These are phyloP conservation scores for Sclerotinia spermophila DNA, from an alignment of 2,329 filamentous ascomycete genomes.

Conservation along the genomic window DNA sequence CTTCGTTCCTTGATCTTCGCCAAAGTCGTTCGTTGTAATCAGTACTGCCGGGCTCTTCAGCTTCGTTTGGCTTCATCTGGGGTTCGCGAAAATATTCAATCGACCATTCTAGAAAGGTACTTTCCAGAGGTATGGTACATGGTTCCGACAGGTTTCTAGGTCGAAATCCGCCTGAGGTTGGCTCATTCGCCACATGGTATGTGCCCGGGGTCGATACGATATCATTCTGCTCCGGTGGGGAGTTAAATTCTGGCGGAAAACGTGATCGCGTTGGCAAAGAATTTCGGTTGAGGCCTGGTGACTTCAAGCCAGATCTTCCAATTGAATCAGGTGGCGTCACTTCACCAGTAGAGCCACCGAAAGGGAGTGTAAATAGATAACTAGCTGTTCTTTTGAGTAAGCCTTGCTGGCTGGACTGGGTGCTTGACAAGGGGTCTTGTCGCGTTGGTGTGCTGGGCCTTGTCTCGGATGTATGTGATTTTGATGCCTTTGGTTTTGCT, in stretches of 20 bases:
- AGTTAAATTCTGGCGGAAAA: conserved; percentile 53
- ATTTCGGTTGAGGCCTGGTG: conserved; percentile 29
- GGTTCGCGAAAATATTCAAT: conserved; percentile 97
- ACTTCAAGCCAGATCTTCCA: conserved; percentile 29
- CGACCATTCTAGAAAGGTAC: conserved; percentile 90
- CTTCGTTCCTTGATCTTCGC: conserved; percentile 88
- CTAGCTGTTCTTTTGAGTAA: conserved; percentile 62
- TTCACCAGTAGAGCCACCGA: conserved; percentile 41
- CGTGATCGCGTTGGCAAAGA: conserved; percentile 40
- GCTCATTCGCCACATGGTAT: conserved; percentile 73
- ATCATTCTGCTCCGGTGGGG: conserved; percentile 73
- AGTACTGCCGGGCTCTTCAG: conserved; percentile 91
- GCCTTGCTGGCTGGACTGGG: conserved; percentile 53
- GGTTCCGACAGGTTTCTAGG: conserved; percentile 55
- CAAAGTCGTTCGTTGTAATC: conserved; percentile 96
- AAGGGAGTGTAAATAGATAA: conserved; percentile 54
- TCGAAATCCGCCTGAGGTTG: conserved; percentile 72
- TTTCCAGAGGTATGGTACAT: conserved; percentile 71
- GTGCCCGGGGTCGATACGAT: conserved; percentile 60
- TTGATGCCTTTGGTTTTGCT: conserved; percentile 44
- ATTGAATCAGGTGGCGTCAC: conserved; percentile 28
- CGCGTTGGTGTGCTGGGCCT: conserved; percentile 35
- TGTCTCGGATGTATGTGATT: conserved; percentile 28
- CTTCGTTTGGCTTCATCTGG: conserved; percentile 95
- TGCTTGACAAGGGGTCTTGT: conserved; percentile 31